Base-by-base conservation (phyloP, 805 yeast genomes). In the Isabelozyma pseudorhagii region DNA sequence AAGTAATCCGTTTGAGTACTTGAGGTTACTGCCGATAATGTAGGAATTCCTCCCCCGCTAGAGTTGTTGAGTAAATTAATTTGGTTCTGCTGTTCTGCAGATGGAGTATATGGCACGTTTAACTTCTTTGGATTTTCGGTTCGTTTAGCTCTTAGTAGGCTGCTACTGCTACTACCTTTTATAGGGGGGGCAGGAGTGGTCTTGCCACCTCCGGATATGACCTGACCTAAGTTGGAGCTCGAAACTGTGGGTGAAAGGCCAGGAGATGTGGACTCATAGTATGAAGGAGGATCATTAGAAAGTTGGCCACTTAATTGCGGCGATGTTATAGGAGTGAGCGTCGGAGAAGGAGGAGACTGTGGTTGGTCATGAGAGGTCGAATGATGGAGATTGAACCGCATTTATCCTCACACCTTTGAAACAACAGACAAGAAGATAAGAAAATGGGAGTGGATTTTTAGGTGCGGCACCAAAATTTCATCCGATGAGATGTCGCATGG, bases 1-100 rank as follows among this genome's bases (percentile, higher is more conserved):
- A 81, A 74, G 50, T 70, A 68, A 45, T 69, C 70, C 2, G 74
- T 68, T 44, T 67, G 70, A 1, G 72, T 57, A 31, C 60, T 56
- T 4, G 72, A 61, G 7, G 64, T 53, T 2, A 59, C 50, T 6
- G 66, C 57, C 1, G 64, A 57, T 6, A 65, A 45, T 8, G 66
- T 52, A 5, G 60, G 47, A 3, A 56, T 52, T 15, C 25, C 15
- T 14, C 55, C 18, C 31, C 14, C 46, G n/a, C 25, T 42, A 9
- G 54, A 36, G 25, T 45, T 39, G 11, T 53, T 54, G 17, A 66
- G 50, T 42, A 52, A 40, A 48, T 71, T 75, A 29, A 71, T 70
- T 14, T 68, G 73, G 10, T 51, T 55, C 51, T 72, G 75, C 40
- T 67, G 69, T 42, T 71, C 72, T 11, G 55, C 46, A 2, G 72